These are phyloP conservation scores for Aspergillus ruber DNA, from an alignment of 2,329 filamentous ascomycete genomes.

Conservation along the genomic window DNA sequence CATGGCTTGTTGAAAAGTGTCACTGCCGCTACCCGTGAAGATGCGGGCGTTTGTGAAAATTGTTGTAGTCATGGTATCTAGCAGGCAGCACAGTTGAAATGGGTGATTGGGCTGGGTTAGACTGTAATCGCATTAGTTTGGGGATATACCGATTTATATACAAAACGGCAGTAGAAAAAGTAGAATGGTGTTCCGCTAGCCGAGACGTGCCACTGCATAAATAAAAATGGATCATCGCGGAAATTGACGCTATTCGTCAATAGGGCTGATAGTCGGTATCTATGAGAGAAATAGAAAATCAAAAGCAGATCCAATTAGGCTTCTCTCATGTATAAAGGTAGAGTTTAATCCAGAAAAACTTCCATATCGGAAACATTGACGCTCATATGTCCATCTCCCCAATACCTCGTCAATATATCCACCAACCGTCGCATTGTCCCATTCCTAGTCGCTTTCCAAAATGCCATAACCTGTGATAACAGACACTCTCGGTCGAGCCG, in stretches of 20 bases:
- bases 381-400: not conserved
- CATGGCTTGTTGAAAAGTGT: constrained; percentile 29
- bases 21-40: constrained; percentile 19
- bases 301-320: too few species aligned
- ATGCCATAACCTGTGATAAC: constrained; percentile 10
- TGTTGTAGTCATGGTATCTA: not conserved
- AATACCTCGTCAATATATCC: constrained; percentile 9
- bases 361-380: too few species aligned
- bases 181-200: too few species aligned
- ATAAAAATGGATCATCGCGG: too few species aligned
- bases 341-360: too few species aligned
- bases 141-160: too few species aligned
- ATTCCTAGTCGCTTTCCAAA: constrained; percentile 17
- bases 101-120: not conserved
- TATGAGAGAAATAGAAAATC: too few species aligned
- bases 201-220: too few species aligned
- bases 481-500: constrained; percentile 8
- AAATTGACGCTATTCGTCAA: not conserved
- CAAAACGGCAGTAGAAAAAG: too few species aligned
- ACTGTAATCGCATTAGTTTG: too few species aligned
- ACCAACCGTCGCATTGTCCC: constrained; percentile 17
- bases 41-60: constrained; percentile 30
- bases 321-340: too few species aligned
- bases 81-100: not conserved
- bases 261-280: not conserved